Evolutionary conservation across 106 monocot genomes (phyloP).

Genomic region (Vanilla planifolia): DNA sequence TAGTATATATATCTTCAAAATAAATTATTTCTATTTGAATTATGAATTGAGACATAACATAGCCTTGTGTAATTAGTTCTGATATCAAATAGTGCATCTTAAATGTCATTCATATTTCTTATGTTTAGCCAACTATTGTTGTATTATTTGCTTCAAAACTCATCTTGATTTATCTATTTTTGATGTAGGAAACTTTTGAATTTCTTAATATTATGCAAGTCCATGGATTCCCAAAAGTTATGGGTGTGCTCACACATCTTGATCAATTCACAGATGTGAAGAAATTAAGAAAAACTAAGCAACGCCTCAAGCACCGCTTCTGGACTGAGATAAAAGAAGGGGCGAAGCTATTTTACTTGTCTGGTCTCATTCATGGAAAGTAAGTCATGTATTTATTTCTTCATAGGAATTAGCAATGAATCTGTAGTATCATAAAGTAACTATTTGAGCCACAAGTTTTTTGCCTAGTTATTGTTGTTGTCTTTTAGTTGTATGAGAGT

Average conservation of each 20-base stretch:
- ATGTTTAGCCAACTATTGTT: no score
- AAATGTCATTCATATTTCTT: no score
- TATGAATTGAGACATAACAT: no score
- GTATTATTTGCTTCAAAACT: background rate
- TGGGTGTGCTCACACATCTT: constrained; percentile 97
- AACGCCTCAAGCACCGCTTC: constrained; percentile 93
- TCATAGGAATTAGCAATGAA: background rate
- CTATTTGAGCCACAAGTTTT: background rate
- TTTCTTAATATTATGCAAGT: constrained; percentile 95
- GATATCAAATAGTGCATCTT: background rate
- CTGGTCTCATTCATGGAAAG: constrained; percentile 91
- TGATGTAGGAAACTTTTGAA: constrained; percentile 96
- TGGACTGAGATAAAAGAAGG: constrained; percentile 88
- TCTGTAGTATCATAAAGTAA: background rate
- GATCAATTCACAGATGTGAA: constrained; percentile 97
- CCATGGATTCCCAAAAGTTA: constrained; percentile 91
- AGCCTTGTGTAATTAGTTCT: no score
- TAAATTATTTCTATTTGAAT: no score
- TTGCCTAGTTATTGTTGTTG: background rate
- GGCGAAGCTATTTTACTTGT: constrained; percentile 90
- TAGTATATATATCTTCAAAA: no score
- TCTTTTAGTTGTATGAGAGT: background rate
- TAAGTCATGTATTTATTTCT: constrained; percentile 28
- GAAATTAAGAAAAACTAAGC: constrained; percentile 92
- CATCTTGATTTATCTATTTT: background rate